Evolutionary conservation across 2,329 filamentous ascomycete genomes (phyloP).

Genomic region (Colletotrichum horii): DNA sequence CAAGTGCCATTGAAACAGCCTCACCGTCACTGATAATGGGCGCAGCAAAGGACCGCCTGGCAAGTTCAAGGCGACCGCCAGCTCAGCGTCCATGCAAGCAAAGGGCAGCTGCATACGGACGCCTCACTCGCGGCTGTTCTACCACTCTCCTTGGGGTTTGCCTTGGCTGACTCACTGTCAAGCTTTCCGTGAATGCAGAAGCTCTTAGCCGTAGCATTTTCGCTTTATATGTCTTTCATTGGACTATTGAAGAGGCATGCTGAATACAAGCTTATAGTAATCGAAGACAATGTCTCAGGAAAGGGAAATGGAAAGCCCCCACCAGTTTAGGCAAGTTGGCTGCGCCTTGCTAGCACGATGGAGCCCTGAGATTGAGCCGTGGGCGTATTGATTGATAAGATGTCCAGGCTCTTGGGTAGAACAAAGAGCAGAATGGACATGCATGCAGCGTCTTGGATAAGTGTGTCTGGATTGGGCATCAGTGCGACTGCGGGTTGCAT

Average conservation of each 20-base stretch:
- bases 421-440: background rate
- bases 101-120: background rate
- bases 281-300: background rate
- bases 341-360: background rate
- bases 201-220: background rate
- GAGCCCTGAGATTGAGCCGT: background rate
- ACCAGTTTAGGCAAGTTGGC: background rate
- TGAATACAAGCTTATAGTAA: background rate
- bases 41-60: background rate
- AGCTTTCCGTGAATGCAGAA: background rate
- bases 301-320: background rate
- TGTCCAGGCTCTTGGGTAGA: background rate
- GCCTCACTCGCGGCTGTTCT: background rate
- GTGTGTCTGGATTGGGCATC: background rate
- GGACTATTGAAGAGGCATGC: background rate
- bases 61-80: background rate
- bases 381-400: background rate
- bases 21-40: background rate
- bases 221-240: background rate
- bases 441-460: background rate
- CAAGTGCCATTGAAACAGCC: background rate
- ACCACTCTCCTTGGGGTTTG: background rate
- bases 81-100: background rate
- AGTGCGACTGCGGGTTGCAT: background rate
- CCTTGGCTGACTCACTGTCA: background rate